Conservation (phyloP, 495 filamentous ascomycete genomes). For the Podospora didyma region DNA sequence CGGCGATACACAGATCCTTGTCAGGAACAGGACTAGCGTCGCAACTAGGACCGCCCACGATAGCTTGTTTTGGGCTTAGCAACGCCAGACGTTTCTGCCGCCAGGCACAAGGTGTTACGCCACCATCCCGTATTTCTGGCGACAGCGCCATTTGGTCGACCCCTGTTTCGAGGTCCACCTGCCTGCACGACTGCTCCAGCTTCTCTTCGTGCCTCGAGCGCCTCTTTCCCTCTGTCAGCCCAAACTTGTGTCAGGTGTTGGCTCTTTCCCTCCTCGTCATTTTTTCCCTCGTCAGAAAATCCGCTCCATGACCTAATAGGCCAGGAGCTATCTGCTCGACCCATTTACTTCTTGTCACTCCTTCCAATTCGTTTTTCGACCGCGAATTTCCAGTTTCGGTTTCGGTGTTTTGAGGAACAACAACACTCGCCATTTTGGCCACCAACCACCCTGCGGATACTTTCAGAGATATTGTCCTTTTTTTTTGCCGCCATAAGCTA, state of each 20-base stretch:
- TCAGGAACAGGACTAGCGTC: too few relatives aligned
- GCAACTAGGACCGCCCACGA: too few relatives aligned
- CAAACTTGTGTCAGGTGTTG: neutral
- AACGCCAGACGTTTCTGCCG: too few relatives aligned
- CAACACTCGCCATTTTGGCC: neutral
- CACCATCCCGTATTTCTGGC: too few relatives aligned
- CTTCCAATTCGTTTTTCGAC: neutral
- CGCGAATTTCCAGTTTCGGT: neutral
- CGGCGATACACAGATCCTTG: too few relatives aligned
- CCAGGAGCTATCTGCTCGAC: neutral
- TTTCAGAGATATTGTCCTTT: neutral
- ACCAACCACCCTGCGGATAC: neutral
- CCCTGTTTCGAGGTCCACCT: neutral
- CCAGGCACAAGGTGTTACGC: too few relatives aligned
- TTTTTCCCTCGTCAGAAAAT: neutral
- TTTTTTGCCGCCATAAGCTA: neutral
- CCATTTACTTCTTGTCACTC: neutral
- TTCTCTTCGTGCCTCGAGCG: neutral
- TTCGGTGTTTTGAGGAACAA: neutral
- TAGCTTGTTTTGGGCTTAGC: neutral
- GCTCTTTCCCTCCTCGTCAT: neutral
- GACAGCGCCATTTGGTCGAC: neutral
- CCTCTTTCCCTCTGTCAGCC: neutral
- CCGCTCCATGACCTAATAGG: neutral
- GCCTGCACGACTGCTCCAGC: neutral